Conservation (phyloP, 1,284 basidiomycete species). For the Fistulinella cinereoalba region DNA sequence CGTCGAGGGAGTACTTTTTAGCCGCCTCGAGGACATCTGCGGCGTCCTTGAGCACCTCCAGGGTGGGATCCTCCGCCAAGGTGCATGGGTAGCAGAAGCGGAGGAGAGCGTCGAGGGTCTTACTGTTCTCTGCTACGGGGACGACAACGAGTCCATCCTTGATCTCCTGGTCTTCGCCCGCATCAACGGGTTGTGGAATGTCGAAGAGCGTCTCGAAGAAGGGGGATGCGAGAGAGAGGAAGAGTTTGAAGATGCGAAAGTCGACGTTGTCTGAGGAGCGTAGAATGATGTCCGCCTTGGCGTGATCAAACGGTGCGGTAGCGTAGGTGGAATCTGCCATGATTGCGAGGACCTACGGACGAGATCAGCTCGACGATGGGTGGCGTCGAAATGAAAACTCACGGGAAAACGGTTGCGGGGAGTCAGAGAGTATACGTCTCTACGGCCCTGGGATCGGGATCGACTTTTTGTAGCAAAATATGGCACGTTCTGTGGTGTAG, state of each 20-base stretch:
- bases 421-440: no score
- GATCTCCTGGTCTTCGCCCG: neutral
- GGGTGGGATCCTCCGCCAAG: constrained; percentile 16
- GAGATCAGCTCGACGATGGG: no score
- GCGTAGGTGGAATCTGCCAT: constrained; percentile 4
- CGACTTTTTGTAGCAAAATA: no score
- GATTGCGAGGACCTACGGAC: neutral
- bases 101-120: constrained; percentile 25
- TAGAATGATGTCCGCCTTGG: constrained; percentile 34
- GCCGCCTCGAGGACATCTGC: constrained; percentile 19
- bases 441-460: no score
- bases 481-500: no score
- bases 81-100: constrained; percentile 31
- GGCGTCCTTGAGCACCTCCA: constrained; percentile 13
- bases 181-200: constrained; percentile 25
- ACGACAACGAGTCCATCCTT: constrained; percentile 21
- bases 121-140: constrained; percentile 23
- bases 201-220: constrained; percentile 39
- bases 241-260: constrained; percentile 29
- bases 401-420: no score
- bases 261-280: constrained; percentile 33
- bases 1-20: constrained; percentile 17
- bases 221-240: constrained; percentile 36
- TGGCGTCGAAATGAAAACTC: no score
- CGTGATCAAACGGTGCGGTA: constrained; percentile 16